phyloP scores from a whole-genome alignment of 306 rosid genomes.

The Pyrus betulifolia region DNA sequence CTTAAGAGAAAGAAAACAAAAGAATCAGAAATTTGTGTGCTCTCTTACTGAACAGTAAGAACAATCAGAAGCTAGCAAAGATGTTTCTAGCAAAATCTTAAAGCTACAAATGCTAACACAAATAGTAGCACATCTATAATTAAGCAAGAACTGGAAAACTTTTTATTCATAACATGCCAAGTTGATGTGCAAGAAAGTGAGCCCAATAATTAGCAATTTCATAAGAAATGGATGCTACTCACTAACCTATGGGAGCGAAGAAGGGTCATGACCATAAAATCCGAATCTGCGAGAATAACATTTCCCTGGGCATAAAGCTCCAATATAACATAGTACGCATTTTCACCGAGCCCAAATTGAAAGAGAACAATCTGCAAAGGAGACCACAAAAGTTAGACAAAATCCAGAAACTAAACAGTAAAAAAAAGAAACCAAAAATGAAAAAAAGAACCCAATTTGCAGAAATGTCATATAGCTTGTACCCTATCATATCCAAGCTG shows the following conservation, averaged over 20 bases:
- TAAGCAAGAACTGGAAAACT: neutral
- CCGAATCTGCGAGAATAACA: constrained; percentile 75
- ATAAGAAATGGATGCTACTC: neutral
- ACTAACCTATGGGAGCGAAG: constrained; percentile 92
- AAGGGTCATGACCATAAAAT: constrained; percentile 82
- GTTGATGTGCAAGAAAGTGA: neutral
- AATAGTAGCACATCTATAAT: neutral
- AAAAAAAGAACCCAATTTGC: neutral
- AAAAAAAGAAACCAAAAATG: neutral
- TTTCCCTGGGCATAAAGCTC: constrained; percentile 97
- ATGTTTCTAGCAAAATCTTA: neutral
- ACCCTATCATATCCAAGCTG: constrained; percentile 99
- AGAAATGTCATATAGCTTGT: neutral
- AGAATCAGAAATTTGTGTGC: neutral
- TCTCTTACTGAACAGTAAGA: neutral
- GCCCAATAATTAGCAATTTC: neutral
- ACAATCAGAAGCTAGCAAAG: neutral
- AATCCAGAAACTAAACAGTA: neutral
- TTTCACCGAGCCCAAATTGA: constrained; percentile 93
- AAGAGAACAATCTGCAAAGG: constrained; percentile 64
- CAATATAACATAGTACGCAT: constrained; percentile 79
- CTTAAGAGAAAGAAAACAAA: neutral
- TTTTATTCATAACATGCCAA: neutral
- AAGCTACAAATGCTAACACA: neutral
- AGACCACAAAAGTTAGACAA: neutral